These are phyloP conservation scores for Coniochaeta hoffmannii DNA, from an alignment of 2,329 filamentous ascomycete species.

Conservation along the genomic window DNA sequence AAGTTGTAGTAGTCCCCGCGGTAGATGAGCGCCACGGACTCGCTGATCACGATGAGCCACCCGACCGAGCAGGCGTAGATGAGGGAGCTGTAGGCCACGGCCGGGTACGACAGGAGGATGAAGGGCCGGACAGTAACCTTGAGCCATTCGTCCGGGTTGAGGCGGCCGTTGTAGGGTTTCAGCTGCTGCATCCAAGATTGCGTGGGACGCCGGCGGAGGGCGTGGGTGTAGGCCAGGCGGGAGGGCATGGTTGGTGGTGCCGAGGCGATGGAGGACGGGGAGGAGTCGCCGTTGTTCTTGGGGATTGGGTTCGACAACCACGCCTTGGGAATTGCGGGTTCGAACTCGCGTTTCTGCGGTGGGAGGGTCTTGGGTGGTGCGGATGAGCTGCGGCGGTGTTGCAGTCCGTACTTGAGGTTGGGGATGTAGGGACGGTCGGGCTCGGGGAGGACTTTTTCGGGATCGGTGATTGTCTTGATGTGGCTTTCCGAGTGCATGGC, in stretches of 20 bases:
- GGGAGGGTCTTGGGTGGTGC: neutral
- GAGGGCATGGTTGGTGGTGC: constrained; percentile 15
- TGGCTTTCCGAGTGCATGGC: neutral
- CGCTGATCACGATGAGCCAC: constrained; percentile 92
- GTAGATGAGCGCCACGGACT: constrained; percentile 77
- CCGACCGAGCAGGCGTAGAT: constrained; percentile 85
- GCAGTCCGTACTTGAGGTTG: neutral
- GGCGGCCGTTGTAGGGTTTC: constrained; percentile 67
- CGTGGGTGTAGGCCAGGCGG: constrained; percentile 59
- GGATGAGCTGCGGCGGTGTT: neutral
- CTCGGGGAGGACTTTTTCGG: neutral
- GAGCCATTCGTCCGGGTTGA: constrained; percentile 72
- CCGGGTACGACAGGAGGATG: constrained; percentile 78
- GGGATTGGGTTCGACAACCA: neutral
- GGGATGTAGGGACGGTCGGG: neutral
- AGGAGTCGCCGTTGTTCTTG: too few relatives aligned
- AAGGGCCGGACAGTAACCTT: constrained; percentile 74
- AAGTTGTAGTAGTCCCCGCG: constrained; percentile 72
- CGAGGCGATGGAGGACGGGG: constrained; percentile 15
- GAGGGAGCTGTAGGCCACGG: constrained; percentile 79
- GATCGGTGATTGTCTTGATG: neutral
- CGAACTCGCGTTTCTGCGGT: neutral
- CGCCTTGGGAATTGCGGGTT: neutral
- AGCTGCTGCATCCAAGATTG: constrained; percentile 70
- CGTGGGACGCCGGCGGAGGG: constrained; percentile 57